phyloP scores from a whole-genome alignment of 371 early-diverging fungal genomes.

The Nematocida sp. region DNA sequence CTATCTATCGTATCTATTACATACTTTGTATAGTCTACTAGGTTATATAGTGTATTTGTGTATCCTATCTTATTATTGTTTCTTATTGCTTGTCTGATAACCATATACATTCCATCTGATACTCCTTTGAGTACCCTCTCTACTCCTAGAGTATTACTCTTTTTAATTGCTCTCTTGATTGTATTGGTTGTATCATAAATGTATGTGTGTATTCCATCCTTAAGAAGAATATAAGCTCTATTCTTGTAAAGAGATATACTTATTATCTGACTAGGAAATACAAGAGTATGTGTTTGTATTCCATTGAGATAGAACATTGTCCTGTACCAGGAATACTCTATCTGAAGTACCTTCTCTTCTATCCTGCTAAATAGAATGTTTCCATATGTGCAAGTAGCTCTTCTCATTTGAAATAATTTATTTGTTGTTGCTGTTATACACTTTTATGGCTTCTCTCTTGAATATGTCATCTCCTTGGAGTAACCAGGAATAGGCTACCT shows the following conservation, averaged over 20 bases:
- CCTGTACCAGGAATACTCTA: neutral
- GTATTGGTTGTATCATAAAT: too few relatives aligned
- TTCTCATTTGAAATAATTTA: too few relatives aligned
- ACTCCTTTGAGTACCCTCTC: too few relatives aligned
- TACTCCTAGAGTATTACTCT: too few relatives aligned
- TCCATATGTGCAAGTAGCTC: too few relatives aligned
- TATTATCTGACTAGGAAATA: neutral
- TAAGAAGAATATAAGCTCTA: neutral
- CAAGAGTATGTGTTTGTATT: neutral
- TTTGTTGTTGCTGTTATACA: conserved; percentile 33
- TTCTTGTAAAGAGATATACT: neutral
- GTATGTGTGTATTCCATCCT: neutral
- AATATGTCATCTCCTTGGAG: neutral
- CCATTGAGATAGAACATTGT: conserved; percentile 5
- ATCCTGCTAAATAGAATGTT: too few relatives aligned
- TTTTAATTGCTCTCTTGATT: too few relatives aligned
- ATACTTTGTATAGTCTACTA: neutral
- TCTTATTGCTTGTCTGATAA: neutral
- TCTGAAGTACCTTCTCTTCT: too few relatives aligned
- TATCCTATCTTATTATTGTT: neutral
- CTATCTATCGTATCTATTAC: neutral
- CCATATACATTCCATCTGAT: too few relatives aligned
- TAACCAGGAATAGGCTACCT: conserved; percentile 38
- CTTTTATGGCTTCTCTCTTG: neutral
- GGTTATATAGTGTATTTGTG: neutral